phyloP scores from a whole-genome alignment of 129 eudicot species.

The carrot (Daucus carota) region DNA sequence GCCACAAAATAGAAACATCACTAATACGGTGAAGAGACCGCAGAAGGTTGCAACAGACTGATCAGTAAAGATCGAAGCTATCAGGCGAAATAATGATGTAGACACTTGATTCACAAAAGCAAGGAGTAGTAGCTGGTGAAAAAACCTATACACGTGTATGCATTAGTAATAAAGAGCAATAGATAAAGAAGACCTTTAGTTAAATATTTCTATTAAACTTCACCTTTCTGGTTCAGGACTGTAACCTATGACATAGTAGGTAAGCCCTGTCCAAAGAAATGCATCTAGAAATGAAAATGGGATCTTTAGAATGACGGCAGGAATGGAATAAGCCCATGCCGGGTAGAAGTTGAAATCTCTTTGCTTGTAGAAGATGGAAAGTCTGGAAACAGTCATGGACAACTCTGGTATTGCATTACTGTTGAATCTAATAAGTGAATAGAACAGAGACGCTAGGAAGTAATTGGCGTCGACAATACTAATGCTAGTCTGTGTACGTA shows the following conservation, averaged over 20 bases:
- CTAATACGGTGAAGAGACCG: conserved; percentile 13
- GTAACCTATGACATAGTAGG: conserved; percentile 20
- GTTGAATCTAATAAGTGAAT: conserved; percentile 9
- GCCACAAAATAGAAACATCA: conserved; percentile 15
- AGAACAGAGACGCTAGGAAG: conserved; percentile 11
- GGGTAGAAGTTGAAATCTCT: conserved; percentile 14
- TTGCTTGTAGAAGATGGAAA: conserved; percentile 16
- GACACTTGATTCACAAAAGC: conserved; percentile 12
- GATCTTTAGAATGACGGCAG: conserved; percentile 13
- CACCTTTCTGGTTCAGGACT: conserved; percentile 17
- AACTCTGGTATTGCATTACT: conserved; percentile 18
- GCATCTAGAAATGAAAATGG: conserved; percentile 18
- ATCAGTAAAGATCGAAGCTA: conserved; percentile 7
- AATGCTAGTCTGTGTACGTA: conserved; percentile 4
- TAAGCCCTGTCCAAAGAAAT: conserved; percentile 19
- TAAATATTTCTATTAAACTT: neutral
- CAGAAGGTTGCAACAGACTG: conserved; percentile 6
- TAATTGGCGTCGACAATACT: conserved; percentile 7
- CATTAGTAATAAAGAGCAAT: neutral
- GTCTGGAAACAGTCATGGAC: conserved; percentile 16
- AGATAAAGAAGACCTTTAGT: neutral
- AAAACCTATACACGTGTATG: conserved; percentile 5
- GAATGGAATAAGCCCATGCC: conserved; percentile 19
- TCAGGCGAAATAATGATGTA: conserved; percentile 15
- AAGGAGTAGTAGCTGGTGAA: conserved; percentile 10